These are phyloP conservation scores for Fusarium longipes DNA, from an alignment of 2,329 filamentous ascomycete genomes.

Conservation along the genomic window DNA sequence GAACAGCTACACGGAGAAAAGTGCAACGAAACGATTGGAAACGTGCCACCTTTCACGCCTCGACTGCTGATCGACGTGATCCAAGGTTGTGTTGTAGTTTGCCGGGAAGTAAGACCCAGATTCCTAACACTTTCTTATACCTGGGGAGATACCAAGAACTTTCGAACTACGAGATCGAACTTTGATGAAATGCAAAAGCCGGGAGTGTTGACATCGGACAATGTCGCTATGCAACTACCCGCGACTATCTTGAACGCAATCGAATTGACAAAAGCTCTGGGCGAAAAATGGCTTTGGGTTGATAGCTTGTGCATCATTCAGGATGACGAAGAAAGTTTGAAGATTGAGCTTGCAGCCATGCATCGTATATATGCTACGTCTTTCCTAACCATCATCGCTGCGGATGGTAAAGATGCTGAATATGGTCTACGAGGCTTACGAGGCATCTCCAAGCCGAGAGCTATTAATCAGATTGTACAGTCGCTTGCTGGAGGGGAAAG, in stretches of 20 bases:
- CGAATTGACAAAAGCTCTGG: background rate
- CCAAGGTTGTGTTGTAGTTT: background rate
- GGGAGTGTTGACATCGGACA: background rate
- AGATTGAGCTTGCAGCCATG: background rate
- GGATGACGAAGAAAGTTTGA: background rate
- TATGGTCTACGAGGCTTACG: background rate
- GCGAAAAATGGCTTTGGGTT: background rate
- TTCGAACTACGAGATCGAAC: background rate
- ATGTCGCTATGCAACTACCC: background rate
- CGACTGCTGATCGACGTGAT: background rate
- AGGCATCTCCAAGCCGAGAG: background rate
- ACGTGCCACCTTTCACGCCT: background rate
- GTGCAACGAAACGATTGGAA: background rate
- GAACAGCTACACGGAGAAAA: fast-evolving
- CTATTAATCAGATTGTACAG: background rate
- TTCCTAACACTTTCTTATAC: background rate
- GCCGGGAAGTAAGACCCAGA: background rate
- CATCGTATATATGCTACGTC: background rate
- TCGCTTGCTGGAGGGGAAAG: background rate
- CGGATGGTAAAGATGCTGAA: background rate
- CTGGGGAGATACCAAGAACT: background rate
- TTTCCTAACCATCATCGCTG: background rate
- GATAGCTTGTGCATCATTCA: background rate
- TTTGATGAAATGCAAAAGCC: background rate
- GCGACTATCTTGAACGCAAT: background rate